These are phyloP conservation scores for Emericellopsis atlantica DNA, from an alignment of 2,329 filamentous ascomycete species.

Conservation along the genomic window DNA sequence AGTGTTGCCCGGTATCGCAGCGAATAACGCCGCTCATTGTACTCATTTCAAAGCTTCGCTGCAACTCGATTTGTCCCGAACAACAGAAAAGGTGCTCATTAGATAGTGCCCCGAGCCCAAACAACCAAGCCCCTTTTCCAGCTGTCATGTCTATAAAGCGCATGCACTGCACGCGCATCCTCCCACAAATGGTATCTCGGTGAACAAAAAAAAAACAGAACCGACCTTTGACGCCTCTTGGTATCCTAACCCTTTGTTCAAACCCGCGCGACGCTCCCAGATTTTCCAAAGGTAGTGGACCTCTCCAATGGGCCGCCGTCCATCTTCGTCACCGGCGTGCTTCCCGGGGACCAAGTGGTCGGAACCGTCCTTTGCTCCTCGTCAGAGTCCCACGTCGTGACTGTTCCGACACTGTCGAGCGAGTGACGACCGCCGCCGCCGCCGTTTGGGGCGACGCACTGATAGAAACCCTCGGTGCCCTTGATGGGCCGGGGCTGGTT, in stretches of 20 bases:
- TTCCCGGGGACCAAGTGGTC: slow-evolving; percentile 36
- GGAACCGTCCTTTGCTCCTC: slow-evolving; percentile 29
- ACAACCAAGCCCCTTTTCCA: no score
- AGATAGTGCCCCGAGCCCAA: no score
- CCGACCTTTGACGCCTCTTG: no score
- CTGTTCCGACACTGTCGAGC: slow-evolving; percentile 30
- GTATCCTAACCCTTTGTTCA: no score
- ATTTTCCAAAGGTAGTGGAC: slow-evolving; percentile 14
- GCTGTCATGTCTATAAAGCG: not conserved
- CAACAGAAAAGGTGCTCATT: no score
- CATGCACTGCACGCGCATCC: slow-evolving; percentile 1
- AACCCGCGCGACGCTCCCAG: not conserved
- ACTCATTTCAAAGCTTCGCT: no score
- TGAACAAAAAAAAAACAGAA: no score
- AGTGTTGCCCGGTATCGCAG: no score
- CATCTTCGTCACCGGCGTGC: slow-evolving; percentile 24
- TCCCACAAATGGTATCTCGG: slow-evolving; percentile 2
- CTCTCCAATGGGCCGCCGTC: slow-evolving; percentile 26
- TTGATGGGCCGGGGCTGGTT: slow-evolving; percentile 41
- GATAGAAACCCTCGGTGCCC: slow-evolving; percentile 43
- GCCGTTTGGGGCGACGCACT: slow-evolving; percentile 28
- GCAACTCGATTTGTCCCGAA: no score
- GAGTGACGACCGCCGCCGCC: slow-evolving; percentile 12
- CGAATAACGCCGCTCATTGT: no score
- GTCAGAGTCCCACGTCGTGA: slow-evolving; percentile 37